phyloP scores from a whole-genome alignment of 1,284 basidiomycete genomes.

The Rhodotorula sp. region DNA sequence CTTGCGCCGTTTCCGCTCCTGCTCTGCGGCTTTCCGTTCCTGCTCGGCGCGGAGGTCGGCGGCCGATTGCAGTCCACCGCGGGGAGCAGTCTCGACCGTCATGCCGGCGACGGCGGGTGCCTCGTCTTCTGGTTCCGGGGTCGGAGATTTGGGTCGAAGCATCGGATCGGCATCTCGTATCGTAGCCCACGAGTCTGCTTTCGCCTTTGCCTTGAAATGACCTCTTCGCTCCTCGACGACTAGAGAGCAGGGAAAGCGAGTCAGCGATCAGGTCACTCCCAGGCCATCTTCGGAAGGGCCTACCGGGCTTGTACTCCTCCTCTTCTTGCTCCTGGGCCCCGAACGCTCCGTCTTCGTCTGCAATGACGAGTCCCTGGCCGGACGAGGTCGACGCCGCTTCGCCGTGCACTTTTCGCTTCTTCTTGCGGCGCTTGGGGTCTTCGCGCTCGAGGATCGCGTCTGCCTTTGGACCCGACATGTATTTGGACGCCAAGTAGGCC shows the following conservation, averaged over 20 bases:
- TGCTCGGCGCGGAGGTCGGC: constrained; percentile 52
- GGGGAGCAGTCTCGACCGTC: constrained; percentile 34
- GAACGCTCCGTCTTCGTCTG: constrained; percentile 49
- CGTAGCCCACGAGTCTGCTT: constrained; percentile 29
- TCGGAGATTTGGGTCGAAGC: constrained; percentile 13
- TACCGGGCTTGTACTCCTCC: constrained; percentile 52
- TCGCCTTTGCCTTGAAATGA: constrained; percentile 36
- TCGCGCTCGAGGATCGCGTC: constrained; percentile 80
- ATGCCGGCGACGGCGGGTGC: constrained; percentile 42
- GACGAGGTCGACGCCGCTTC: constrained; percentile 4
- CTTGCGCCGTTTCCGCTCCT: constrained; percentile 48
- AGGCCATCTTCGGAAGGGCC: constrained; percentile 23
- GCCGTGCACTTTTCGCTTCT: constrained; percentile 64
- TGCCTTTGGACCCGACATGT: constrained; percentile 96
- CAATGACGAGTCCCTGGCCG: constrained; percentile 46
- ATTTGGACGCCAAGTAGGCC: constrained; percentile 59
- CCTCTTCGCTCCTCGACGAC: constrained; percentile 37
- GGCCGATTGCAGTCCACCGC: constrained; percentile 74
- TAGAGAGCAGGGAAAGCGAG: neutral
- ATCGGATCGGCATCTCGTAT: constrained; percentile 30
- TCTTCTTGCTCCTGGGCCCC: constrained; percentile 46
- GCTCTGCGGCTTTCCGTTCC: constrained; percentile 54
- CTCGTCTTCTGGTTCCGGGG: constrained; percentile 37
- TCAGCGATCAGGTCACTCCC: neutral
- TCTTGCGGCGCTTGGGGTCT: constrained; percentile 52